phyloP scores from a whole-genome alignment of 345 rosid species.

The Lepidium sativum region DNA sequence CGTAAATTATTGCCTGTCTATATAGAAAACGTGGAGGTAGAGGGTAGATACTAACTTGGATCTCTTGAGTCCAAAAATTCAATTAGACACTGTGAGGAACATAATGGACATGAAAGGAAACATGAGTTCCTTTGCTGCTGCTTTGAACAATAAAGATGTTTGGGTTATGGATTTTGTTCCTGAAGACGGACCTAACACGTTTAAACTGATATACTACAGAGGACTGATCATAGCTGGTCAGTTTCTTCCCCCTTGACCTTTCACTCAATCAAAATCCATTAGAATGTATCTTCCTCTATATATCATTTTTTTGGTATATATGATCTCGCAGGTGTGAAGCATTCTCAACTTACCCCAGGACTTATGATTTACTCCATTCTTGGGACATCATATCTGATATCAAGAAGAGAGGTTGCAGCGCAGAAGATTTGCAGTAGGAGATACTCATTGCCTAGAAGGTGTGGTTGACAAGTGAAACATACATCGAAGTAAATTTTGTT shows the following conservation, averaged over 20 bases:
- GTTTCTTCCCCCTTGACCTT: too few species aligned
- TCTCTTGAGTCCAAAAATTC: too few species aligned
- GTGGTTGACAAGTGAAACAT: too few species aligned
- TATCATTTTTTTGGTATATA: too few species aligned
- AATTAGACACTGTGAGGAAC: slow-evolving; percentile 71
- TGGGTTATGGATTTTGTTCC: slow-evolving; percentile 92
- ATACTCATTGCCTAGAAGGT: too few species aligned
- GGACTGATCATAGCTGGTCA: slow-evolving; percentile 87
- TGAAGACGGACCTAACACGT: slow-evolving; percentile 77
- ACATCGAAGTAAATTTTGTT: too few species aligned
- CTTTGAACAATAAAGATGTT: slow-evolving; percentile 70
- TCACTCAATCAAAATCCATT: slow-evolving; percentile 11
- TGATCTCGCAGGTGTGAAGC: slow-evolving; percentile 89
- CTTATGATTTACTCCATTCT: slow-evolving; percentile 82
- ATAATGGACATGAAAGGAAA: slow-evolving; percentile 98
- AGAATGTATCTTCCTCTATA: too few species aligned
- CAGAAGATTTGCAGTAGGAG: slow-evolving; percentile 71
- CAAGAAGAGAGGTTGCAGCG: slow-evolving; percentile 71
- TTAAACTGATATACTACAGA: slow-evolving; percentile 77
- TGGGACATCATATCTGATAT: slow-evolving; percentile 62
- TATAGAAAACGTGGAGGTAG: slow-evolving; percentile 66
- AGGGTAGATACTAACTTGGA: too few species aligned
- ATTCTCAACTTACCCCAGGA: slow-evolving; percentile 82
- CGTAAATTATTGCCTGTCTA: neutral
- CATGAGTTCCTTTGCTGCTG: slow-evolving; percentile 90